Evolutionary conservation across 768 basidiomycete species (phyloP).

Genomic region (Mycena belliarum): DNA sequence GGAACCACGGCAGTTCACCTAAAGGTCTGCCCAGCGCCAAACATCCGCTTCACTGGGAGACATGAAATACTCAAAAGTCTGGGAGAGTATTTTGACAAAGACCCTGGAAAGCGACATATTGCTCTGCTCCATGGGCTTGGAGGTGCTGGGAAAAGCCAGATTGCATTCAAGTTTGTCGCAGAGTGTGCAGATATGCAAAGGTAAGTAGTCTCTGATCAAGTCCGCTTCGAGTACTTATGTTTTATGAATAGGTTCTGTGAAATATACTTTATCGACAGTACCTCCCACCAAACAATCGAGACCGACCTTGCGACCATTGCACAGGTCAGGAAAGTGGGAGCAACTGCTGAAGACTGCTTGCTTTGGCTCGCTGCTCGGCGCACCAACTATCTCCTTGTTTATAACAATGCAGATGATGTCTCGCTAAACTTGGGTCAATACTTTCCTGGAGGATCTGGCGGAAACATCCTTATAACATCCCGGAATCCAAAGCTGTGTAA

Average conservation of each 20-base stretch:
- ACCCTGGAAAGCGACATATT: background rate
- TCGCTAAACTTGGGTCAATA: background rate
- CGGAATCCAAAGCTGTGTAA: conserved; percentile 4
- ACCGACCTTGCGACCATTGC: conserved; percentile 1
- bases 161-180: conserved; percentile 12
- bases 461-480: conserved; percentile 16
- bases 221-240: background rate
- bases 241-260: background rate
- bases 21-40: too few species aligned
- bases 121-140: conserved; percentile 6
- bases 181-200: background rate
- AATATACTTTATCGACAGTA: conserved; percentile 4
- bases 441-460: conserved; percentile 8
- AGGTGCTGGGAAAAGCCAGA: conserved; percentile 14
- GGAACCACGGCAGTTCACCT: too few species aligned
- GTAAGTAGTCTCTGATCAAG: background rate
- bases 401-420: conserved; percentile 12
- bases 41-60: too few species aligned
- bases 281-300: conserved; percentile 2
- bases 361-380: background rate
- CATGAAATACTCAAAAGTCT: too few species aligned
- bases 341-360: background rate
- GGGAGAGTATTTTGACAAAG: background rate
- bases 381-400: background rate
- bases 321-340: background rate